These are phyloP conservation scores for Heliamphora pulchella DNA, from an alignment of 179 eudicot species.

Conservation along the genomic window DNA sequence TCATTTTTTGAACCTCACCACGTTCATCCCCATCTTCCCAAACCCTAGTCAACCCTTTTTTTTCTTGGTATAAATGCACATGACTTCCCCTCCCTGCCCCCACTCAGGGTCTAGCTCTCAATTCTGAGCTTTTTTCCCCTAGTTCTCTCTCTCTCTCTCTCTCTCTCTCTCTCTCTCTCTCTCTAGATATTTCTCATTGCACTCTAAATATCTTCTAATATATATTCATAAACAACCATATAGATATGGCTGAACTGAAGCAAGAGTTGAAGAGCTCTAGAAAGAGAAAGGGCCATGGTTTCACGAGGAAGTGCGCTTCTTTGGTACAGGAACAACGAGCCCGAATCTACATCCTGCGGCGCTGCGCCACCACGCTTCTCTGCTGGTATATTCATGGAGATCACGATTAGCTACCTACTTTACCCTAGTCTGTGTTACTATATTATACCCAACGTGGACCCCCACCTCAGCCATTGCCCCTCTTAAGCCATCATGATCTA, in stretches of 20 bases:
- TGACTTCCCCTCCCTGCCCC: not conserved
- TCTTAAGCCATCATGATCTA: too few relatives aligned
- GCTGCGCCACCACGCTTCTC: constrained; percentile 90
- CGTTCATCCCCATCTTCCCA: constrained; percentile 31
- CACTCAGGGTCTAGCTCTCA: constrained; percentile 44
- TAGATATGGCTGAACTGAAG: constrained; percentile 27
- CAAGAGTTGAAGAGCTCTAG: constrained; percentile 21
- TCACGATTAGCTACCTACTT: too few relatives aligned
- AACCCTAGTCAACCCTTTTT: constrained; percentile 18
- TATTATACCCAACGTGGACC: too few relatives aligned
- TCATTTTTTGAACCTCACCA: constrained; percentile 40
- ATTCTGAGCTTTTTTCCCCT: constrained; percentile 33
- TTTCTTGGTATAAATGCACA: constrained; percentile 26
- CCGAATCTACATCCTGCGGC: constrained; percentile 66
- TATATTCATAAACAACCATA: too few relatives aligned
- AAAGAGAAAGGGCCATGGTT: constrained; percentile 43
- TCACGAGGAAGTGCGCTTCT: constrained; percentile 71
- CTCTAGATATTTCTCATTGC: too few relatives aligned
- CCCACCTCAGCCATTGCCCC: constrained; percentile 29
- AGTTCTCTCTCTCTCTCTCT: not conserved
- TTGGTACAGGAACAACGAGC: constrained; percentile 81
- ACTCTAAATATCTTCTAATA: too few relatives aligned
- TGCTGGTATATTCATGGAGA: constrained; percentile 86
- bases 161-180: too few relatives aligned
- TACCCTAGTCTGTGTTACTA: too few relatives aligned